Evolutionary conservation across 371 early-diverging fungal species (phyloP).

Genomic region (Mortierella sp.): DNA sequence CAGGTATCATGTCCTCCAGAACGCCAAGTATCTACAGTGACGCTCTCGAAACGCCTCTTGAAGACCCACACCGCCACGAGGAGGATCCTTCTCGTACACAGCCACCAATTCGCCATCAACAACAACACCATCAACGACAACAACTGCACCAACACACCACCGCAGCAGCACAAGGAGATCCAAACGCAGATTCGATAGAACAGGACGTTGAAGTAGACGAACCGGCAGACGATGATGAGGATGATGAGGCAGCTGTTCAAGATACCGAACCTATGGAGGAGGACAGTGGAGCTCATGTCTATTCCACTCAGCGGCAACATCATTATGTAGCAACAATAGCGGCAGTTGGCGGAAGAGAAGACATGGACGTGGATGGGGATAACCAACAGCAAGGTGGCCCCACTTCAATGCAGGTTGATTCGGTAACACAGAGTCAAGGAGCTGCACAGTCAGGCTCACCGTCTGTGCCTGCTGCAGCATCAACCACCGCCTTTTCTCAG

Average conservation of each 20-base stretch:
- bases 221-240: not conserved
- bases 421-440: conserved; percentile 17
- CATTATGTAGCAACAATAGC: not conserved
- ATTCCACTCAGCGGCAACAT: not conserved
- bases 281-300: not conserved
- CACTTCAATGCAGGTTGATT: conserved; percentile 27
- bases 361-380: conserved; percentile 12
- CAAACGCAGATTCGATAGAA: conserved; percentile 1
- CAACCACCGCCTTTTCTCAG: conserved; percentile 11
- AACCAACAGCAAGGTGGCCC: conserved; percentile 15
- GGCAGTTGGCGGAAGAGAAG: not conserved
- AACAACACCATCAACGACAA: too few relatives aligned
- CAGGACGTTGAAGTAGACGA: conserved; percentile 8
- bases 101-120: not conserved
- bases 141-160: not conserved
- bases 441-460: not conserved
- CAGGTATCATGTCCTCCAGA: conserved; percentile 17
- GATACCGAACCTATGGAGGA: conserved; percentile 5
- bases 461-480: conserved; percentile 10
- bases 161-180: not conserved
- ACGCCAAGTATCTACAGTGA: conserved; percentile 44
- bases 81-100: not conserved
- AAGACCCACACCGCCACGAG: conserved; percentile 1
- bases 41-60: conserved; percentile 34
- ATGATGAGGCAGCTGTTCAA: not conserved